A percentile compares a stretch with the other conserved stretches of the same genome.
Evolutionary conservation across 768 basidiomycete species (phyloP).

Genomic region (Cystofilobasidium bisporidii): DNA sequence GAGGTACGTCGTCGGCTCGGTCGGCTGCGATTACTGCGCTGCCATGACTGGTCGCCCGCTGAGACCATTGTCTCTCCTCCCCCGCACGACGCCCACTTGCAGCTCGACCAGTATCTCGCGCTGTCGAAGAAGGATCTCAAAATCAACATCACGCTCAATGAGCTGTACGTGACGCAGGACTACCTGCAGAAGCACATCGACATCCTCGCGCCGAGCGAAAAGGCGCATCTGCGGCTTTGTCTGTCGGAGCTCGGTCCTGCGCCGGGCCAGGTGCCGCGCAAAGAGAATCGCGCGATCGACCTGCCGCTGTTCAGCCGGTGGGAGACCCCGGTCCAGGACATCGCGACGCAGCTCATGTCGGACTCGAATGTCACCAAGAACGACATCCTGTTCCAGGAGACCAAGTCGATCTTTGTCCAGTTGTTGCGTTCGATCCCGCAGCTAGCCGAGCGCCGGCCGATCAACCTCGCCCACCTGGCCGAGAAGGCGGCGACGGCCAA

Average conservation of each 20-base stretch:
- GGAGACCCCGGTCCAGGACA: slow-evolving; percentile 98
- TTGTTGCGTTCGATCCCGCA: slow-evolving; percentile 89
- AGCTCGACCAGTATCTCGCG: slow-evolving; percentile 99
- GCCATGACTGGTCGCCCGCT: neutral
- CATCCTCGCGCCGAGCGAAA: slow-evolving; percentile 89
- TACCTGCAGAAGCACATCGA: slow-evolving; percentile 91
- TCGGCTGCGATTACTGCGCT: too few species aligned
- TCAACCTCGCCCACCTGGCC: slow-evolving; percentile 77
- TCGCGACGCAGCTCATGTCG: slow-evolving; percentile 84
- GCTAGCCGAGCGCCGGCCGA: slow-evolving; percentile 71
- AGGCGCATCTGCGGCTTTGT: slow-evolving; percentile 89
- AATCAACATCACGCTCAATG: slow-evolving; percentile 97
- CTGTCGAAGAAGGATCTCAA: slow-evolving; percentile 96
- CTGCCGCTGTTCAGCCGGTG: slow-evolving; percentile 89
- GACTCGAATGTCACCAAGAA: slow-evolving; percentile 86
- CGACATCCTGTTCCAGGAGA: slow-evolving; percentile 99
- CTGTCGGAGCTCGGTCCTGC: slow-evolving; percentile 92
- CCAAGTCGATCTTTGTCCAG: slow-evolving; percentile 98
- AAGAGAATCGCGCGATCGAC: slow-evolving; percentile 92
- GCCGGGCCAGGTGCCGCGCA: slow-evolving; percentile 89
- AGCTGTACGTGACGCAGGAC: slow-evolving; percentile 97
- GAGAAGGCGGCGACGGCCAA: slow-evolving; percentile 95
- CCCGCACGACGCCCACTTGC: slow-evolving; percentile 7
- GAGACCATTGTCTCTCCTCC: neutral
- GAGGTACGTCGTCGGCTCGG: slow-evolving; percentile 52